Evolutionary conservation across 768 basidiomycete species (phyloP), one percentile per base, ranked within the genome.

Genomic region (Rhizopogon vinicolor): DNA sequence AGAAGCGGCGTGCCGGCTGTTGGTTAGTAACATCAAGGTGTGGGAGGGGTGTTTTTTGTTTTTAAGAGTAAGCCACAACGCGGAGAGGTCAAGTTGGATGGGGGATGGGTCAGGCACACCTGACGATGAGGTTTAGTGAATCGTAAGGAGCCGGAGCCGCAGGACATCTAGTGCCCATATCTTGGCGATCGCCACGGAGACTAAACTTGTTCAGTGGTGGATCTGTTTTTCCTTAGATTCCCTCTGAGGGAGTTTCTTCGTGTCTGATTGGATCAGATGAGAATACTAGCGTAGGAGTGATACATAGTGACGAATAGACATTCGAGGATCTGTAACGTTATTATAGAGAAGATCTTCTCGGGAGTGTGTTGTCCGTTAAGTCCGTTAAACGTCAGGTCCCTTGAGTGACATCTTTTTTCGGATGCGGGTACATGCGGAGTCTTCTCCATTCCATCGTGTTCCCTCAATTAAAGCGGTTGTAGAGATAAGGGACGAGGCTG

Each of bases 341-440:
- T 44, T 33, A 22, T 31, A 28, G 10, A 31, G 31, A 45, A 53
- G 42, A 53, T 53, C 41, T 49, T 33, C 39, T 59, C 56, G 51
- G 56, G 25, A 28, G 28, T 57, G 37, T 49, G 42, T 48, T 41
- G 44, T 41, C 59, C 59, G 59, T 55, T 60, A 60, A 60, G 53
- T 58, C 59, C 59, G 59, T 58, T 52, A 55, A 41, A 52, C 54
- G 59, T 60, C 59, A 60, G 57, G 53, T 60, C 52, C 59, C 59
- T 58, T 58, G 57, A 35, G 52, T 58, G 59, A 51, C 59, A 51
- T 60, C 59, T 60, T 60, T 60, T 60, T 58, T 55, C 57, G 57
- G 59, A 58, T 44, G 49, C 58, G 55, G 55, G 42, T 44, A 54
- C 44, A 52, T 46, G 56, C 55, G 58, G 51, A 53, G 52, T 52